Conservation (phyloP, 148 eudicot species). For the Suaeda aralocaspica region DNA sequence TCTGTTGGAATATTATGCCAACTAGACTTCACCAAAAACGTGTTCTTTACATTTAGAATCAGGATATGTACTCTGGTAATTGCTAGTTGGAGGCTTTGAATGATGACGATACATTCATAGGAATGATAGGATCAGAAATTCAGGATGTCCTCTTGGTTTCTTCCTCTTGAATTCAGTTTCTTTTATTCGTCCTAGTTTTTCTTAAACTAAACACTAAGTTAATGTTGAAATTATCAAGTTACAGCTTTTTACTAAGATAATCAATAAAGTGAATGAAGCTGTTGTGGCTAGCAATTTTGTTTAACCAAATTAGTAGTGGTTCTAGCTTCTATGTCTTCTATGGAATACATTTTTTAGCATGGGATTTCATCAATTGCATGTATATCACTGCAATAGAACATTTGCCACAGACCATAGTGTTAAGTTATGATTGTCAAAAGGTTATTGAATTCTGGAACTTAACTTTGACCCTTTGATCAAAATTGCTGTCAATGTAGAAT, state of each 20-base stretch:
- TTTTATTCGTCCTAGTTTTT: background rate
- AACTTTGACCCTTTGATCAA: background rate
- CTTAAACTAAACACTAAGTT: background rate
- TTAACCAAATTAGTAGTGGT: too few species aligned
- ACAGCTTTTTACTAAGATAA: background rate
- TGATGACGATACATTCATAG: slow-evolving; percentile 23
- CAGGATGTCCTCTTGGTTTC: slow-evolving; percentile 4
- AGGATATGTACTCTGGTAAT: slow-evolving; percentile 27
- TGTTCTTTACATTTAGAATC: slow-evolving; percentile 25
- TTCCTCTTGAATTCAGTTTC: slow-evolving; percentile 9
- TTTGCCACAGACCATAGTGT: background rate
- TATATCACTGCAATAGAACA: background rate
- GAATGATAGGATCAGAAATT: background rate
- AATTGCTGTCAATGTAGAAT: slow-evolving; percentile 16
- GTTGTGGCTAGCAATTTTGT: too few species aligned
- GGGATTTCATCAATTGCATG: too few species aligned
- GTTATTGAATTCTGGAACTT: background rate
- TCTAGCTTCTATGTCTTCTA: too few species aligned
- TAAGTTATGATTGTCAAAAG: background rate
- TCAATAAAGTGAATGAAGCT: too few species aligned
- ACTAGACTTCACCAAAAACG: slow-evolving; percentile 22
- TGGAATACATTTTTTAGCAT: too few species aligned
- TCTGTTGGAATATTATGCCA: slow-evolving; percentile 25
- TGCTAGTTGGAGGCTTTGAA: slow-evolving; percentile 26
- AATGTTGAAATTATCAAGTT: background rate